These are phyloP conservation scores for Abrus precatorius DNA, from an alignment of 306 rosid species.

Conservation along the genomic window DNA sequence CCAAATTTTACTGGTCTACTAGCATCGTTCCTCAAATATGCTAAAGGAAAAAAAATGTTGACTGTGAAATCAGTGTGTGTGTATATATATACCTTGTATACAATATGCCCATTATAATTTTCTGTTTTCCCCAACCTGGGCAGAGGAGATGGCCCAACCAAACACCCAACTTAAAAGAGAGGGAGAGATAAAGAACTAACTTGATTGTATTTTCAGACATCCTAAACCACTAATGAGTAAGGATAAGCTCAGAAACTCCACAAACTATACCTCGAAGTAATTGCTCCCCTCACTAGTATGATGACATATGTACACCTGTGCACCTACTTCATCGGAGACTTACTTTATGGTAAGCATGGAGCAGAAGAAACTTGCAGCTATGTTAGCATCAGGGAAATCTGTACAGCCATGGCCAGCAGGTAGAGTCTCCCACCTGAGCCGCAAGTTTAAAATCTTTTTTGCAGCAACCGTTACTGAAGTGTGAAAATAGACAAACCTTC, in stretches of 20 bases:
- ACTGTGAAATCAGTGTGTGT: neutral
- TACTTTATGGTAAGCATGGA: constrained; percentile 23
- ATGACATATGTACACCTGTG: constrained; percentile 49
- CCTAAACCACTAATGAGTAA: constrained; percentile 36
- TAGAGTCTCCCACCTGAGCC: constrained; percentile 36
- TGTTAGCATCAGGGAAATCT: constrained; percentile 42
- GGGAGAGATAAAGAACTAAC: constrained; percentile 29
- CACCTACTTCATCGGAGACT: constrained; percentile 38
- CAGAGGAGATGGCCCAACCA: constrained; percentile 17
- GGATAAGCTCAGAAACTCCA: constrained; percentile 40
- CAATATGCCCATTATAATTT: constrained; percentile 38
- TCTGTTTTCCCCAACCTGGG: constrained; percentile 1
- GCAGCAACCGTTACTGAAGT: constrained; percentile 37
- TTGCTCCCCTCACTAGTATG: constrained; percentile 35
- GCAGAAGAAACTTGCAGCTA: constrained; percentile 43
- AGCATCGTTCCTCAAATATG: constrained; percentile 17
- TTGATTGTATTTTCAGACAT: constrained; percentile 24
- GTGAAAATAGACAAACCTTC: constrained; percentile 9
- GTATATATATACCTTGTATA: constrained; percentile 1
- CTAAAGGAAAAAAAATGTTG: constrained; percentile 21
- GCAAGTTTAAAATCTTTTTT: constrained; percentile 14
- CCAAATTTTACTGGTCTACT: constrained; percentile 15
- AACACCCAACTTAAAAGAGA: constrained; percentile 26
- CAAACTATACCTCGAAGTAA: constrained; percentile 33
- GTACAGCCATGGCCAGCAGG: constrained; percentile 54